phyloP scores from a whole-genome alignment of 768 basidiomycete species.

The Sarcodon aspratus region DNA sequence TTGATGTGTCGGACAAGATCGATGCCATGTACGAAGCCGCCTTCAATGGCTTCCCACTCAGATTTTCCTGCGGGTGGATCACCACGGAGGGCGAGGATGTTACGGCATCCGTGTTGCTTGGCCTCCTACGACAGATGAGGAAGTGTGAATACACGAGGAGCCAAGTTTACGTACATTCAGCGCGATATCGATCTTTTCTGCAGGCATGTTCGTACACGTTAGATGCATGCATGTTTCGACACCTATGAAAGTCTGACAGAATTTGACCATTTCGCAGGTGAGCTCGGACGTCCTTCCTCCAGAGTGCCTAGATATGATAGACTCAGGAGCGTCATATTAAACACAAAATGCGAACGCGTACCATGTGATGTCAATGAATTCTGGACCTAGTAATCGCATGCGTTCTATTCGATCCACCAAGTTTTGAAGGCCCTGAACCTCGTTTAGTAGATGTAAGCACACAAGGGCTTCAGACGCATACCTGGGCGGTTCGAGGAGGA shows the following conservation, averaged over 20 bases:
- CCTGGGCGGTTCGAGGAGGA: conserved; percentile 91
- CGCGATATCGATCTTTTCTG: conserved; percentile 87
- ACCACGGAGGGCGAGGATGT: conserved; percentile 87
- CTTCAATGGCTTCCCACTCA: conserved; percentile 87
- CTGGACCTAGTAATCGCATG: conserved; percentile 90
- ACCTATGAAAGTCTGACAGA: conserved; percentile 86
- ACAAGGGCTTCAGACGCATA: conserved; percentile 17
- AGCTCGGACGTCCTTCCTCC: conserved; percentile 92
- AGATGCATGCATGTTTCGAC: conserved; percentile 98
- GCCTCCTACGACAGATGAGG: conserved; percentile 53
- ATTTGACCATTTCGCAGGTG: conserved; percentile 89
- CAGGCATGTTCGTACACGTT: conserved; percentile 98
- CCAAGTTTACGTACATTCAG: conserved; percentile 47
- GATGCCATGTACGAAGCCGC: conserved; percentile 82
- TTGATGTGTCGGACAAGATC: conserved; percentile 90
- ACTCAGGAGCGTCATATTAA: conserved; percentile 3
- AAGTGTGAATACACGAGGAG: background rate
- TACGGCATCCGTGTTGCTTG: conserved; percentile 79
- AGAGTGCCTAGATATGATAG: conserved; percentile 63
- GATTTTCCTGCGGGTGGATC: conserved; percentile 85
- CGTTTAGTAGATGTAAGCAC: conserved; percentile 1
- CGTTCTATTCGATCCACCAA: conserved; percentile 96
- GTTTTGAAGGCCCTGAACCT: conserved; percentile 77
- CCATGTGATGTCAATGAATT: conserved; percentile 99
- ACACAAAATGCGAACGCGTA: conserved; percentile 14